Percentiles rank a stretch among this genome's conserved stretches.
Evolutionary conservation across 306 rosid species (phyloP).

Genomic region (Ziziphus jujuba): DNA sequence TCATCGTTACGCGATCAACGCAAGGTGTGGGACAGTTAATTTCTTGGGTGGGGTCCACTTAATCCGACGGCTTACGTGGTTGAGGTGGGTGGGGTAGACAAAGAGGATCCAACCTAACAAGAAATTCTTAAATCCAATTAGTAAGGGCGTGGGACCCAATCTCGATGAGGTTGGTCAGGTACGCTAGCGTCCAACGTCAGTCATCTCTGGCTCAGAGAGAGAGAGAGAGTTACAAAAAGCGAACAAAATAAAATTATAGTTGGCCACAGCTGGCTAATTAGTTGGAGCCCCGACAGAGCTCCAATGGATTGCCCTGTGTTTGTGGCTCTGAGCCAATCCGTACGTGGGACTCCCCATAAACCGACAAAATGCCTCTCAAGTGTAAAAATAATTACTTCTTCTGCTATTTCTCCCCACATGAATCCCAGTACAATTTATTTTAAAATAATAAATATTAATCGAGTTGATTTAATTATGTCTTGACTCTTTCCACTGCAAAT

Average conservation of each 20-base stretch:
- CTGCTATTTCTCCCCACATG: no score
- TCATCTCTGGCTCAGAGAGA: slow-evolving; percentile 6
- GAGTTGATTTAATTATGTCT: no score
- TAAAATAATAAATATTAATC: no score
- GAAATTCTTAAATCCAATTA: no score
- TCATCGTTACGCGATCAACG: slow-evolving; percentile 1
- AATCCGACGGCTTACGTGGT: no score
- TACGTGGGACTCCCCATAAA: slow-evolving; percentile 4
- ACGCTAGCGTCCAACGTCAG: slow-evolving; percentile 1
- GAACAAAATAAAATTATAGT: no score
- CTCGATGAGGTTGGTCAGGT: slow-evolving; percentile 6
- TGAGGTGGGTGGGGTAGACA: no score
- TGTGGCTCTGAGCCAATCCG: slow-evolving; percentile 18
- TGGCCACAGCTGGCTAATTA: slow-evolving; percentile 19
- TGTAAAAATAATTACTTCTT: background rate
- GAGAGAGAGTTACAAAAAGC: background rate
- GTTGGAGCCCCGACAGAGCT: slow-evolving; percentile 20
- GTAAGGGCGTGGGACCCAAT: slow-evolving; percentile 8
- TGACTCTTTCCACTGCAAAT: no score
- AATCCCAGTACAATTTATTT: no score
- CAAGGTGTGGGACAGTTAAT: background rate
- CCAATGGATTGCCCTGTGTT: background rate
- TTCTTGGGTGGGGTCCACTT: background rate
- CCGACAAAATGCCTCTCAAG: background rate
- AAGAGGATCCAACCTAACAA: no score